These are phyloP conservation scores for Trapa bicornis DNA, from an alignment of 345 rosid genomes.

Conservation along the genomic window DNA sequence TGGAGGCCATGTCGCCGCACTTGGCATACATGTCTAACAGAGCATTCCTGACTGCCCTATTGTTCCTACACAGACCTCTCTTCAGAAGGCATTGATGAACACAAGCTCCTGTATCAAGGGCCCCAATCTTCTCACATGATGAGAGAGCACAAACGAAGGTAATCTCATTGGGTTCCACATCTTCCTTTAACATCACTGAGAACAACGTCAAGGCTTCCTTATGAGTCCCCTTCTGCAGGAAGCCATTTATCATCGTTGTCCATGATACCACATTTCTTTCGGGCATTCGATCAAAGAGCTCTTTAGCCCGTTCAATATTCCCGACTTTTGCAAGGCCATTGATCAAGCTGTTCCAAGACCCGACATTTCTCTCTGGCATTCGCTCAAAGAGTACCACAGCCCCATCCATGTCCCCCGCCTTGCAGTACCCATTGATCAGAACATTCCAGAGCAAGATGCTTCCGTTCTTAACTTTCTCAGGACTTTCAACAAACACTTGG, in stretches of 20 bases:
- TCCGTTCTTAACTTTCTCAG: not conserved
- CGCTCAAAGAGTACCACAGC: not conserved
- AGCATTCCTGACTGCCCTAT: not conserved
- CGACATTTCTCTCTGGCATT: not conserved
- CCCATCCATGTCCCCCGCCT: not conserved
- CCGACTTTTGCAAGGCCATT: not conserved
- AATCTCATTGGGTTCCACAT: slow-evolving; percentile 13
- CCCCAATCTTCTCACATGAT: slow-evolving; percentile 9
- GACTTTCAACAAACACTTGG: not conserved
- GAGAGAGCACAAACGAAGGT: slow-evolving; percentile 7
- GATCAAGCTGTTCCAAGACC: not conserved
- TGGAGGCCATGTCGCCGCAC: not conserved
- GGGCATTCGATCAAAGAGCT: slow-evolving; percentile 14
- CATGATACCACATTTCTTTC: slow-evolving; percentile 23
- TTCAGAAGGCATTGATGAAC: not conserved
- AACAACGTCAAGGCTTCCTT: slow-evolving; percentile 20
- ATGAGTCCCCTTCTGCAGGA: slow-evolving; percentile 15
- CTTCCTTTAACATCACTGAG: slow-evolving; percentile 17
- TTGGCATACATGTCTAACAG: not conserved
- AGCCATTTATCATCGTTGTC: slow-evolving; percentile 27
- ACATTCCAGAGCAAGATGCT: not conserved
- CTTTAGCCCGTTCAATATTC: not conserved
- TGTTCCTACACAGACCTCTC: not conserved
- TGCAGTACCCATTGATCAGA: not conserved
- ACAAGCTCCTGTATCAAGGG: slow-evolving; percentile 3